phyloP scores from a whole-genome alignment of 1,139 yeast genomes.

The Suhomyces chickasaworum region DNA sequence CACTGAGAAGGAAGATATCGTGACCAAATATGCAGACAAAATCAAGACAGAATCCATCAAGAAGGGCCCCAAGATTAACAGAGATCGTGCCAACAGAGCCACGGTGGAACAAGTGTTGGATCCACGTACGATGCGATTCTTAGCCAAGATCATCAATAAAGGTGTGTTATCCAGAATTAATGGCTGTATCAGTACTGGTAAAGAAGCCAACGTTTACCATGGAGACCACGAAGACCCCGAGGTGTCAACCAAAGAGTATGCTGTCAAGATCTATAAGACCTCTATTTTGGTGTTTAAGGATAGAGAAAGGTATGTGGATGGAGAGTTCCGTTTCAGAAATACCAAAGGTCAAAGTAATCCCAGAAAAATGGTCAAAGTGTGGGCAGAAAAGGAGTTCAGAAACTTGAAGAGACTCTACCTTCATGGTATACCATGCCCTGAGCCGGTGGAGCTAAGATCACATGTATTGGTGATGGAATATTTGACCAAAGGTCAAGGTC shows the following conservation, averaged over 20 bases:
- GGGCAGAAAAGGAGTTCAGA: conserved; percentile 98
- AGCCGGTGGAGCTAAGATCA: conserved; percentile 82
- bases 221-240: conserved; percentile 70
- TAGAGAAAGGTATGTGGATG: conserved; percentile 93
- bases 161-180: conserved; percentile 84
- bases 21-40: conserved; percentile 61
- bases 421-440: conserved; percentile 87
- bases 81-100: conserved; percentile 90
- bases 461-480: conserved; percentile 97
- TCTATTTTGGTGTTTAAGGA: conserved; percentile 95
- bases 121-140: conserved; percentile 85
- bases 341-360: conserved; percentile 87
- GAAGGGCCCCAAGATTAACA: conserved; percentile 57
- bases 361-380: conserved; percentile 92
- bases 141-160: conserved; percentile 77
- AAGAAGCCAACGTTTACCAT: conserved; percentile 97
- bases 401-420: conserved; percentile 79
- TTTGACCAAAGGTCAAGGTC: conserved; percentile 72
- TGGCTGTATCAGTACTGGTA: conserved; percentile 96
- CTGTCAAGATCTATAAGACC: conserved; percentile 93
- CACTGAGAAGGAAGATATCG: conserved; percentile 58
- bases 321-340: conserved; percentile 90
- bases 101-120: conserved; percentile 96
- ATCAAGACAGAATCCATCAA: conserved; percentile 65
- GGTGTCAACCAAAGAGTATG: conserved; percentile 56